Base-by-base conservation (phyloP, 352 stramenopile species). In the Phytophthora crassamura region DNA sequence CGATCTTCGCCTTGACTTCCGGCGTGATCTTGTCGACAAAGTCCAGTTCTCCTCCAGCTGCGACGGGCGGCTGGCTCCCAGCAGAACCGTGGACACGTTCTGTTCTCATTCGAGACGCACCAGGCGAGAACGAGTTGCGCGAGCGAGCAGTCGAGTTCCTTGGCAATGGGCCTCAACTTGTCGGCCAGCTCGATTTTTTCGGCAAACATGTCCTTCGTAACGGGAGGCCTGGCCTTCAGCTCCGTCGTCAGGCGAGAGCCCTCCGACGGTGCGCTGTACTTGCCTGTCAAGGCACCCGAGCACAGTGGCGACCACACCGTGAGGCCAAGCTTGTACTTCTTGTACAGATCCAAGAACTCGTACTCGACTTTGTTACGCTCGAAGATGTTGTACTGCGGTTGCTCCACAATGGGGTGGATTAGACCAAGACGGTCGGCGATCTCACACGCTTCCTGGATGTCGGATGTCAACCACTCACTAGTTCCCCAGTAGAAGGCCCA, bases 381-480 rank as follows among this genome's bases (percentile, higher is more conserved):
- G 18, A 55, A 34, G 63, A 88, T 81, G 67, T 88, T 79, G 74
- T 88, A 90, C 66, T 88, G 67, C 33, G 77, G 77, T 59, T 90
- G 79, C 41, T 90, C 78, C n/a, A 82, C 60, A 40, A 69, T 41
- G 18, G 65, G 74, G n/a, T 61, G 64, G 16, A 82, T 67, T 4
- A 79, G 54, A n/a, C 66, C 61, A 10, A 78, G 64, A 7, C 66
- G 65, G 48, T 83, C 68, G 1, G 74, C n/a, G n/a, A n/a, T n/a
- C n/a, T n/a, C n/a, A n/a, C n/a, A n/a, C n/a, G n/a, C n/a, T n/a
- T n/a, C n/a, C n/a, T n/a, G n/a, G n/a, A n/a, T n/a, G n/a, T n/a
- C n/a, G n/a, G n/a, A n/a, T n/a, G n/a, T n/a, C n/a, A n/a, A n/a
- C n/a, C n/a, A n/a, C n/a, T n/a, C n/a, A n/a, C n/a, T n/a, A n/a